Percentiles rank a stretch among this genome's conserved stretches.
phyloP scores from a whole-genome alignment of 2,329 filamentous ascomycete genomes.

The Trichophyton rubrum region DNA sequence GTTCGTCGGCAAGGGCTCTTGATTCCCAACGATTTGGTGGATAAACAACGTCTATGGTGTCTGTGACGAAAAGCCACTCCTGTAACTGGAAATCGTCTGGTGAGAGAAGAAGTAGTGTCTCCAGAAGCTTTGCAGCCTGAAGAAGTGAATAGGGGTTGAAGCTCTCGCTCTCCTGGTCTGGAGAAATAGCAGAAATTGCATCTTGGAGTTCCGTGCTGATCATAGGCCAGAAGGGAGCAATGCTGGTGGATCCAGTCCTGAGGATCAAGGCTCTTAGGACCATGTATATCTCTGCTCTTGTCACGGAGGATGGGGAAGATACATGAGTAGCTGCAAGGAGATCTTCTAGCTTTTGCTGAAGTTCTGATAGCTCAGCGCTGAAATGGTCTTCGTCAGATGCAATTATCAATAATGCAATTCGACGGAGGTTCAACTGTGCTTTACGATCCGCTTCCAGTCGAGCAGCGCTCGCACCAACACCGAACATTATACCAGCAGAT shows the following conservation, averaged over 20 bases:
- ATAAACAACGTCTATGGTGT: constrained; percentile 93
- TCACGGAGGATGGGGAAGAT: constrained; percentile 83
- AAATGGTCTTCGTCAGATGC: constrained; percentile 68
- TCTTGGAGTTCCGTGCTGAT: constrained; percentile 76
- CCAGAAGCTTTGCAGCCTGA: constrained; percentile 87
- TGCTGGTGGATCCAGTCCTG: constrained; percentile 63
- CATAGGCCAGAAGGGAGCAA: constrained; percentile 79
- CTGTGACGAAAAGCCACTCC: constrained; percentile 94
- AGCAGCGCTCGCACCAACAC: constrained; percentile 89
- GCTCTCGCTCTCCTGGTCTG: constrained; percentile 57
- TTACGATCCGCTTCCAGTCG: constrained; percentile 89
- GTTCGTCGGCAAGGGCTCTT: constrained; percentile 68
- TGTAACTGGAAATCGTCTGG: constrained; percentile 97
- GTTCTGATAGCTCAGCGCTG: constrained; percentile 56
- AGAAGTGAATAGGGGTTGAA: constrained; percentile 67
- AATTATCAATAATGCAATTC: constrained; percentile 67
- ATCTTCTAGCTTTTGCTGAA: constrained; percentile 77
- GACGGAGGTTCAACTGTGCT: constrained; percentile 77
- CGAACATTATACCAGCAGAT: constrained; percentile 92
- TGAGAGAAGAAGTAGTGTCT: constrained; percentile 70
- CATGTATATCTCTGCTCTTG: constrained; percentile 80
- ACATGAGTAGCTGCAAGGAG: constrained; percentile 70
- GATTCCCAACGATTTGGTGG: constrained; percentile 56
- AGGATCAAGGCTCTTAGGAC: constrained; percentile 71
- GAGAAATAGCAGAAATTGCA: constrained; percentile 61